Percentiles rank a stretch among this genome's conserved stretches.
Conservation (phyloP, 495 filamentous ascomycete species). For the Xeromyces bisporus region DNA sequence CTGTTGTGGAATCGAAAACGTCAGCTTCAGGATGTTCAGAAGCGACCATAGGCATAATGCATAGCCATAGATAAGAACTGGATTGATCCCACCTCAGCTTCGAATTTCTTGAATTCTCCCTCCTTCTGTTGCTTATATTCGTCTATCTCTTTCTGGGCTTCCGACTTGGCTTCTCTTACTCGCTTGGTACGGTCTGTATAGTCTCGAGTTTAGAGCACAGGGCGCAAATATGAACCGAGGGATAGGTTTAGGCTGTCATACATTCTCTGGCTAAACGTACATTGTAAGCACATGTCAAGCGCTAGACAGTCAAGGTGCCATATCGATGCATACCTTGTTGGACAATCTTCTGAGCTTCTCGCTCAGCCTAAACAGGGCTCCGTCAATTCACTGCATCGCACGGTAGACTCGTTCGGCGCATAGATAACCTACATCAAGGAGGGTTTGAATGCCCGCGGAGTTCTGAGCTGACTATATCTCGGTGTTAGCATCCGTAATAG, state of each 20-base stretch:
- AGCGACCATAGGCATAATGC: no score
- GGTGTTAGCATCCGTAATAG: conserved; percentile 11
- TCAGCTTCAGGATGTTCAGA: conserved; percentile 5
- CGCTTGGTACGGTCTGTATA: conserved; percentile 79
- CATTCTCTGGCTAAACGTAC: conserved; percentile 52
- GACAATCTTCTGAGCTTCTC: conserved; percentile 97
- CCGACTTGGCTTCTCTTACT: conserved; percentile 84
- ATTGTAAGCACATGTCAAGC: conserved; percentile 16
- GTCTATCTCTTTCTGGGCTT: conserved; percentile 97
- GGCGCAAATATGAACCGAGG: conserved; percentile 3
- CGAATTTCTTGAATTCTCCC: conserved; percentile 86
- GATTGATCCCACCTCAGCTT: conserved; percentile 53
- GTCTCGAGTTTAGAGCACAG: conserved; percentile 4
- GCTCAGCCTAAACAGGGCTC: conserved; percentile 54
- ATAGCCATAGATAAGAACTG: no score
- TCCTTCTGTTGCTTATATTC: conserved; percentile 84
- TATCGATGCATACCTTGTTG: conserved; percentile 55
- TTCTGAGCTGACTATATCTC: conserved; percentile 78
- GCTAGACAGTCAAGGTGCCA: conserved; percentile 1
- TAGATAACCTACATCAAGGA: conserved; percentile 78
- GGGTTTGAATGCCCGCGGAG: conserved; percentile 91
- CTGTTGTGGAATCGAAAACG: conserved; percentile 19
- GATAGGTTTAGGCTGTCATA: conserved; percentile 18
- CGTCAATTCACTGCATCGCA: conserved; percentile 14
- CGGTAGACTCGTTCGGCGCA: background rate